Evolutionary conservation across 257 asterid genomes (phyloP), one percentile per base, ranked within the genome.

Genomic region (Ilex aquifolium): DNA sequence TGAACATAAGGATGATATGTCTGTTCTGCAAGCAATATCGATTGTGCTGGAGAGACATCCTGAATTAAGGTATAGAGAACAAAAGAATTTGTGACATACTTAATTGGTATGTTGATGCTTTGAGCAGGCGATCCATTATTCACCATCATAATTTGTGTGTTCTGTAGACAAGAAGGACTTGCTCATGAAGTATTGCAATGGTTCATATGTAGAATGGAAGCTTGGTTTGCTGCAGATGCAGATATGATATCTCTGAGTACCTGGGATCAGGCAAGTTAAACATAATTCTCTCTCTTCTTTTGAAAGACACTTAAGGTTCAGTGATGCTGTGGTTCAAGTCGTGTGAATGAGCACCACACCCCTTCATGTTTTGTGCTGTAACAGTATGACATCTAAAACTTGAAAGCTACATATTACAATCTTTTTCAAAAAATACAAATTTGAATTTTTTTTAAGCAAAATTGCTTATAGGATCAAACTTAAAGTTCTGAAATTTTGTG

Each of bases 161-260:
- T 55, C 15, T 63, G 39, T 74, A 92, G 99, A 78, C 95, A 79
- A 83, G 78, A 78, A 72, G 99, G 96, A 57, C 84, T 85, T 29
- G 93, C 97, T 8, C 72, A 75, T 62, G 87, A 93, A 80, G 99
- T 93, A 67, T 64, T 90, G 77, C 96, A 93, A 73, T 93, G 99
- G 99, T 93, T 78, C 83, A 77, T 93, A 56, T 90, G 97, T 75
- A 81, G 99, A 82, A 93, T 93, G 97, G 99, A 93, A 76, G 99
- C 99, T 49, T 93, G 99, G 99, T 93, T 93, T 80, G 97, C 97
- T 79, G 96, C 99, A n/a, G 99, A 90, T 85, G 94, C 95, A 50
- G 95, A 90, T 71, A 85, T 80, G 94, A 93, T 93, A 74, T 93
- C 99, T 61, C 87, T 90, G 78, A 85, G 84, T 74, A 89, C 90